Conservation (phyloP, 768 basidiomycete genomes). For the Tricholoma bakamatsutake region DNA sequence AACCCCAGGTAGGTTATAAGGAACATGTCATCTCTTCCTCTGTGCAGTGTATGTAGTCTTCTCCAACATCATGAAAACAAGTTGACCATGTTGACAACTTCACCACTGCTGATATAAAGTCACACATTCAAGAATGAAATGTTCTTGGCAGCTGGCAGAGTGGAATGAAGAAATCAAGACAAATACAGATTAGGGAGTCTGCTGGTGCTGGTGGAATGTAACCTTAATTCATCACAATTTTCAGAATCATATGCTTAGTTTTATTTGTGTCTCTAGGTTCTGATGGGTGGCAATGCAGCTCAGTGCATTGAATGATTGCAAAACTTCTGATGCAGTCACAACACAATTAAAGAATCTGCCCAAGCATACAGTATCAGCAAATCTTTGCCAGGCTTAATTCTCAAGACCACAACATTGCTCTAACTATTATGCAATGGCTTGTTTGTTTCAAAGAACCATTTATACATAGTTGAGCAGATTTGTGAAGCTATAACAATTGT, state of each 20-base stretch:
- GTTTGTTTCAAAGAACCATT: not conserved
- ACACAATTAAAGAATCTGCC: no score
- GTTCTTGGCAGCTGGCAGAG: no score
- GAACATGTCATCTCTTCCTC: no score
- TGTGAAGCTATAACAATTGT: not conserved
- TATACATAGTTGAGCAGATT: not conserved
- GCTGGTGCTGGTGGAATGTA: not conserved
- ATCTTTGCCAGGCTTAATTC: no score
- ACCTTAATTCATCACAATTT: not conserved
- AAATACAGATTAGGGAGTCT: not conserved
- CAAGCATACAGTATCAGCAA: no score
- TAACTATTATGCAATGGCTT: no score
- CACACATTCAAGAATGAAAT: not conserved
- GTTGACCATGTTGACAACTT: not conserved
- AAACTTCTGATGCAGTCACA: not conserved
- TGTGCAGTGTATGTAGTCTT: no score
- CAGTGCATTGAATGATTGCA: not conserved
- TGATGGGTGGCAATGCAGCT: not conserved
- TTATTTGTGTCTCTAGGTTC: not conserved
- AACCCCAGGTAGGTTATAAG: no score
- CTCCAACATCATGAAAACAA: no score
- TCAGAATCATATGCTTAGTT: not conserved
- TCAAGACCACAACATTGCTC: no score
- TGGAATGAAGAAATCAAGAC: not conserved
- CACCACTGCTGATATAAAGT: not conserved